A percentile compares a stretch with the other conserved stretches of the same genome.
These are phyloP conservation scores for Metarhizium rileyi DNA, from an alignment of 2,329 filamentous ascomycete genomes.

Conservation along the genomic window DNA sequence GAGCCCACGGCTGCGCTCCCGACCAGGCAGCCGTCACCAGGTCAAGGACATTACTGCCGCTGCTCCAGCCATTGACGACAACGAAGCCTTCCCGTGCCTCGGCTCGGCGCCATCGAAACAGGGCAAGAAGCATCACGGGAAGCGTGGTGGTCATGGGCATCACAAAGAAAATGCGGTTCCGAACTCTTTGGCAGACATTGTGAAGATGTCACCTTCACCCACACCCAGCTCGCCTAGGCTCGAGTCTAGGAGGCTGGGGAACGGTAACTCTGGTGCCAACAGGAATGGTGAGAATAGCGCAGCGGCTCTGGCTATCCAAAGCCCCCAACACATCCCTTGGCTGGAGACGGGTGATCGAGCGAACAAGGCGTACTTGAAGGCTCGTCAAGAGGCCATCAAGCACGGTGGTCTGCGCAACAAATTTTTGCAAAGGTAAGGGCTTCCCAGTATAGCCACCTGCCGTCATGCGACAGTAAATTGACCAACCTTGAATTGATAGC, in stretches of 20 bases:
- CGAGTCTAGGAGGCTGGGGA: slow-evolving; percentile 34
- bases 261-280: slow-evolving; percentile 1
- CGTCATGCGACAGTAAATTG: too few relatives aligned
- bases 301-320: slow-evolving; percentile 73
- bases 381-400: slow-evolving; percentile 90
- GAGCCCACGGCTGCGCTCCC: slow-evolving; percentile 63
- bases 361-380: slow-evolving; percentile 92
- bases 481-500: slow-evolving; percentile 33
- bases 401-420: slow-evolving; percentile 95
- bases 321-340: slow-evolving; percentile 91
- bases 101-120: slow-evolving; percentile 66
- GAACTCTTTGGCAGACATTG: slow-evolving; percentile 82
- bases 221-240: slow-evolving; percentile 49
- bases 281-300: slow-evolving; percentile 64
- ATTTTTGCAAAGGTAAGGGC: slow-evolving; percentile 75
- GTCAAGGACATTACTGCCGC: slow-evolving; percentile 49
- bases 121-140: slow-evolving; percentile 87
- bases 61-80: slow-evolving; percentile 78
- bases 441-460: too few relatives aligned
- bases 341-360: slow-evolving; percentile 83
- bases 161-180: slow-evolving; percentile 57
- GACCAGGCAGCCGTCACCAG: slow-evolving; percentile 71
- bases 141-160: slow-evolving; percentile 73
- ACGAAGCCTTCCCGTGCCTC: slow-evolving; percentile 87
- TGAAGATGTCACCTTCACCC: slow-evolving; percentile 91